Conservation (phyloP, 2,329 filamentous ascomycete genomes). For the Sclerotinia sclerotiorum region DNA sequence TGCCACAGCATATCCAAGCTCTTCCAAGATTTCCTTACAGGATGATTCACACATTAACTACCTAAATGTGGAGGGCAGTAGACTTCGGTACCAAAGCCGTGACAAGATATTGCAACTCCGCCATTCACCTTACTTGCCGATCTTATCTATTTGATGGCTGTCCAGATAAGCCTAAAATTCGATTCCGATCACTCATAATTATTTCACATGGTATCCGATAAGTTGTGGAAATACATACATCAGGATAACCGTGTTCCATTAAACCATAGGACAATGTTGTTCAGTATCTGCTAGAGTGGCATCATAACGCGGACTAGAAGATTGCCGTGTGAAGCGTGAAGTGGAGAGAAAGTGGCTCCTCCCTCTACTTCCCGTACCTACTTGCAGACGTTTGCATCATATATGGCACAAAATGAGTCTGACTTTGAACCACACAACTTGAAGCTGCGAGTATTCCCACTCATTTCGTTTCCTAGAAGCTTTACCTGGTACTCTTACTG, state of each 20-base stretch:
- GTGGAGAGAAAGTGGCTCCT: not conserved
- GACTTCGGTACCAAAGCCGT: not conserved
- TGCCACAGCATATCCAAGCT: too few species aligned
- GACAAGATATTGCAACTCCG: not conserved
- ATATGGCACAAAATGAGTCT: slow-evolving; percentile 11
- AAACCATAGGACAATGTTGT: not conserved
- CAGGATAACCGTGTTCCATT: not conserved
- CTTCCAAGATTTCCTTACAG: too few species aligned
- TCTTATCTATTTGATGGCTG: too few species aligned
- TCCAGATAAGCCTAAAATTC: not conserved
- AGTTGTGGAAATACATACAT: not conserved
- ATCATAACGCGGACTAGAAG: slow-evolving; percentile 1
- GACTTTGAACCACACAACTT: not conserved
- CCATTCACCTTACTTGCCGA: too few species aligned
- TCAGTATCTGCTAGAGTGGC: not conserved
- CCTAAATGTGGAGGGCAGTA: not conserved
- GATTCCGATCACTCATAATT: not conserved
- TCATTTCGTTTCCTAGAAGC: not conserved
- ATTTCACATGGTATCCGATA: not conserved
- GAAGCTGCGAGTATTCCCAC: not conserved
- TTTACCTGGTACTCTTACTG: not conserved
- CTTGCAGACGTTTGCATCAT: not conserved
- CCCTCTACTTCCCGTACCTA: not conserved
- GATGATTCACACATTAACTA: not conserved
- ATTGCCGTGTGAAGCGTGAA: not conserved